phyloP scores from a whole-genome alignment of 108 stramenopile genomes.

The Skeletonema grethae region DNA sequence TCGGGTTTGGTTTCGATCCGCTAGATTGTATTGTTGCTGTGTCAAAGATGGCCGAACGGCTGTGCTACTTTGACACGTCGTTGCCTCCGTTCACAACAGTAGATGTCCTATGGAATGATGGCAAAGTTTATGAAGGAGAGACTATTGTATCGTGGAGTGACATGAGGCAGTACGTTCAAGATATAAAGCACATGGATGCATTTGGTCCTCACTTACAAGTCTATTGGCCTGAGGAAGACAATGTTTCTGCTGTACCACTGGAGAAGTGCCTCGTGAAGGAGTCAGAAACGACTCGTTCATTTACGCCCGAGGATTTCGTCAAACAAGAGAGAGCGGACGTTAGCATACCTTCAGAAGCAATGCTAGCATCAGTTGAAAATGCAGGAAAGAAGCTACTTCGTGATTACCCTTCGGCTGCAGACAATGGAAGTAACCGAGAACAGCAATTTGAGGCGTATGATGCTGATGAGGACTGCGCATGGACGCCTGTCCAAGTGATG shows the following conservation, averaged over 20 bases:
- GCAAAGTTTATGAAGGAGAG: slow-evolving; percentile 26
- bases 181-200: not conserved
- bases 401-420: slow-evolving; percentile 3
- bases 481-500: slow-evolving; percentile 33
- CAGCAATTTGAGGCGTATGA: slow-evolving; percentile 42
- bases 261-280: slow-evolving; percentile 10
- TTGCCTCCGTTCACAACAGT: slow-evolving; percentile 29
- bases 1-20: slow-evolving; percentile 36
- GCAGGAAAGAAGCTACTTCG: slow-evolving; percentile 21
- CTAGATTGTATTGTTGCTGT: slow-evolving; percentile 19
- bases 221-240: slow-evolving; percentile 41
- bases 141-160: slow-evolving; percentile 25
- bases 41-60: slow-evolving; percentile 26
- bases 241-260: slow-evolving; percentile 32
- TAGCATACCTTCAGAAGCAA: slow-evolving; percentile 26
- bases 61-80: slow-evolving; percentile 34
- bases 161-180: slow-evolving; percentile 6
- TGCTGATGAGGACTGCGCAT: slow-evolving; percentile 43
- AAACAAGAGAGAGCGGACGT: slow-evolving; percentile 2
- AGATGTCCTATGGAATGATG: slow-evolving; percentile 38
- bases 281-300: not conserved
- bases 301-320: not conserved
- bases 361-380: slow-evolving; percentile 25
- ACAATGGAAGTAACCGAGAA: slow-evolving; percentile 6
- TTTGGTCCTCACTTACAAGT: slow-evolving; percentile 28